phyloP scores from a whole-genome alignment of 768 basidiomycete species.

The Harrya chromipes region DNA sequence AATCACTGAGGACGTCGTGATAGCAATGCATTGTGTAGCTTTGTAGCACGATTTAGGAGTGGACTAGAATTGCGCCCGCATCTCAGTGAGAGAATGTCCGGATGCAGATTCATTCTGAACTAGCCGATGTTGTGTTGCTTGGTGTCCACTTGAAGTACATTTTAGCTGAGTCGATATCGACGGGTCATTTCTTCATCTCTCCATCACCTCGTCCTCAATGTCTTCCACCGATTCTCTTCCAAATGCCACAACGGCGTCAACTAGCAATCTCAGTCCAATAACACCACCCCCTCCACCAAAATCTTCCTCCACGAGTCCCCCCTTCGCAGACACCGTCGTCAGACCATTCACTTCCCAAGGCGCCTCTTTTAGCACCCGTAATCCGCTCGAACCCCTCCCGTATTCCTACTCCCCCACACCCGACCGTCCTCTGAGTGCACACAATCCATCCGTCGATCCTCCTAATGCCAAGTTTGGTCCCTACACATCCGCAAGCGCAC shows the following conservation, averaged over 20 bases:
- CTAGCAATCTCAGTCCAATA: not conserved
- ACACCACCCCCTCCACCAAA: slow-evolving; percentile 7
- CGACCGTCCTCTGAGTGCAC: slow-evolving; percentile 23
- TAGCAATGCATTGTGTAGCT: not conserved
- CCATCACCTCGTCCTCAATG: not conserved
- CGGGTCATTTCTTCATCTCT: not conserved
- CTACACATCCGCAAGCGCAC: slow-evolving; percentile 41
- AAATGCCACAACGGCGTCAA: not conserved
- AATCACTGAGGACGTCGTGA: not conserved
- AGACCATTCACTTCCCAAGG: slow-evolving; percentile 31
- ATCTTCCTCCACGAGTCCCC: slow-evolving; percentile 13
- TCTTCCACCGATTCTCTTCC: not conserved
- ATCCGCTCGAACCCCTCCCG: slow-evolving; percentile 4
- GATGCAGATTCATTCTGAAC: too few species aligned
- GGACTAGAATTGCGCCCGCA: not conserved
- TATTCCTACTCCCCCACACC: slow-evolving; percentile 3
- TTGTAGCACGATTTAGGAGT: not conserved
- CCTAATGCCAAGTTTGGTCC: slow-evolving; percentile 12
- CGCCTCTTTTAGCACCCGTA: slow-evolving; percentile 6
- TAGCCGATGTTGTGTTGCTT: too few species aligned
- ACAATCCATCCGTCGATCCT: slow-evolving; percentile 6
- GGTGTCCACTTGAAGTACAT: too few species aligned
- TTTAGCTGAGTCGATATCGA: too few species aligned
- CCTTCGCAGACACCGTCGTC: slow-evolving; percentile 25
- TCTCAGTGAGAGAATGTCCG: too few species aligned